These are phyloP conservation scores for Botryotinia globosa DNA, from an alignment of 2,329 filamentous ascomycete species.

Conservation along the genomic window DNA sequence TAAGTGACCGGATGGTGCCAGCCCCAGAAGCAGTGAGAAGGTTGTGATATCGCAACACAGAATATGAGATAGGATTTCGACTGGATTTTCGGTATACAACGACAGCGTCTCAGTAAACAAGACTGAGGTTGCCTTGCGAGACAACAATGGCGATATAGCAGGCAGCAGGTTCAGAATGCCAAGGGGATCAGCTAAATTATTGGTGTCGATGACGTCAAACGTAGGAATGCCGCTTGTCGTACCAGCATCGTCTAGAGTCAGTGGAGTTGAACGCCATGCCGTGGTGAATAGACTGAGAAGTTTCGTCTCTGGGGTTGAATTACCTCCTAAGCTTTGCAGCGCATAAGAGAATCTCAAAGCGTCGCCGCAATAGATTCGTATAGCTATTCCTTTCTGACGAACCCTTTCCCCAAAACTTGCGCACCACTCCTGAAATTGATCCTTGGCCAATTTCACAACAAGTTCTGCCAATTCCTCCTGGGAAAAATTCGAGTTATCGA, in stretches of 20 bases:
- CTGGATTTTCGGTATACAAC: background rate
- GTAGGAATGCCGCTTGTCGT: background rate
- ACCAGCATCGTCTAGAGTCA: background rate
- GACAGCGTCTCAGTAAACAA: conserved; percentile 21
- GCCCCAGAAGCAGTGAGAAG: conserved; percentile 20
- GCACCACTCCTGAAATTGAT: conserved; percentile 18
- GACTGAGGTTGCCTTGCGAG: conserved; percentile 9
- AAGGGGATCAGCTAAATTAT: conserved; percentile 23
- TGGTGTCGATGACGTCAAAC: conserved; percentile 24
- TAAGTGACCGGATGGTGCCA: conserved; percentile 7
- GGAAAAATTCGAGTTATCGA: background rate
- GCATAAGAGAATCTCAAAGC: conserved; percentile 24
- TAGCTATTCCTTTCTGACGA: background rate
- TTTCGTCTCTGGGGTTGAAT: background rate
- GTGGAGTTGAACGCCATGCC: background rate
- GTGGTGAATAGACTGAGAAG: background rate
- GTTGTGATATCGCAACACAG: conserved; percentile 20
- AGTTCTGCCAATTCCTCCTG: background rate
- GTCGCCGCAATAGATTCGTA: conserved; percentile 24
- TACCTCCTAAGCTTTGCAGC: conserved; percentile 18
- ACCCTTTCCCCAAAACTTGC: conserved; percentile 10
- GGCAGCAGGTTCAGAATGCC: conserved; percentile 24
- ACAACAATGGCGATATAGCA: conserved; percentile 21
- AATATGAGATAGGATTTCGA: background rate
- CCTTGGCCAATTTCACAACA: conserved; percentile 13